Conservation (phyloP, 1,284 basidiomycete species). For the Sphaerobolus stellatus region DNA sequence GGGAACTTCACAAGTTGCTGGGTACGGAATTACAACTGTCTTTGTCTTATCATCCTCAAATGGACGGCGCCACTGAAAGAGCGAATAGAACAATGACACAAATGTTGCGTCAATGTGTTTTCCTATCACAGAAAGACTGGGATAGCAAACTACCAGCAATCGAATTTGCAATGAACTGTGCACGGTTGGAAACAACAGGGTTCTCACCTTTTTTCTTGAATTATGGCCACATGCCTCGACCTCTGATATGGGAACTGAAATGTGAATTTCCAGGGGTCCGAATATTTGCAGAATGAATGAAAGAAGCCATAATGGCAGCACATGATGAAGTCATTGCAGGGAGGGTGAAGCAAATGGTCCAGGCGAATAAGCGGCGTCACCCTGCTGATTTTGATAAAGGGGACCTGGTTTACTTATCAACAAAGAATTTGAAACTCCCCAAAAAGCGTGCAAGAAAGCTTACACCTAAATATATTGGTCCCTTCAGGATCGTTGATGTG, state of each 20-base stretch:
- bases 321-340: constrained; percentile 34
- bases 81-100: constrained; percentile 40
- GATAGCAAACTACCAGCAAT: constrained; percentile 34
- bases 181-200: constrained; percentile 25
- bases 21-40: constrained; percentile 40
- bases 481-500: constrained; percentile 17
- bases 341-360: constrained; percentile 25
- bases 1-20: constrained; percentile 32
- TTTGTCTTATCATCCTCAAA: constrained; percentile 44
- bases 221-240: constrained; percentile 24
- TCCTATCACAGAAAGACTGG: constrained; percentile 38
- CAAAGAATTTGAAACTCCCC: constrained; percentile 27
- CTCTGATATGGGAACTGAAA: constrained; percentile 28
- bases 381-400: constrained; percentile 21
- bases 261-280: constrained; percentile 26
- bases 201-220: constrained; percentile 34
- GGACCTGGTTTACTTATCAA: constrained; percentile 34
- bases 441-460: constrained; percentile 24
- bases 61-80: constrained; percentile 40
- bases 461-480: constrained; percentile 29
- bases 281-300: constrained; percentile 26
- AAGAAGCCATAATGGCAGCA: constrained; percentile 26
- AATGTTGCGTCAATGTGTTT: constrained; percentile 37
- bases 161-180: constrained; percentile 36
- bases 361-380: constrained; percentile 29